Percentiles rank a stretch among this genome's conserved stretches.
Evolutionary conservation across 345 rosid species (phyloP).

Genomic region (Xanthoceras sorbifolium): DNA sequence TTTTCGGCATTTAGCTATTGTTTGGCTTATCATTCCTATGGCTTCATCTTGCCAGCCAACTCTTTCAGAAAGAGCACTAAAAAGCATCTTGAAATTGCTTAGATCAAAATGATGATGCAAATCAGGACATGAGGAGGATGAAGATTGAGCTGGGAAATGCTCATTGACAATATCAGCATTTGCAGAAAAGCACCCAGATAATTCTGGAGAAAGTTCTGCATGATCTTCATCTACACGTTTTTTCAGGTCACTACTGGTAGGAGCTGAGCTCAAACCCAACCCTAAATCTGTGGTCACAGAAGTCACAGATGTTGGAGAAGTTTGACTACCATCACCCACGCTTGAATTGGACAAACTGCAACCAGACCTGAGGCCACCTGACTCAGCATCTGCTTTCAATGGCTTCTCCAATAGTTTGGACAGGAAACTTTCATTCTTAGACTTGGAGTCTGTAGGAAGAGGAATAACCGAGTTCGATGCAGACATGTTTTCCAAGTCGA

Average conservation of each 20-base stretch:
- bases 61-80: slow-evolving; percentile 44
- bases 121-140: slow-evolving; percentile 41
- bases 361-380: slow-evolving; percentile 32
- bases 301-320: slow-evolving; percentile 49
- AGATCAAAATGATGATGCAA: slow-evolving; percentile 25
- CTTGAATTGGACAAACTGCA: slow-evolving; percentile 48
- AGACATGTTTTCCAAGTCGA: slow-evolving; percentile 30
- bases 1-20: slow-evolving; percentile 28
- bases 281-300: slow-evolving; percentile 63
- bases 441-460: slow-evolving; percentile 26
- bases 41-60: slow-evolving; percentile 73
- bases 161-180: slow-evolving; percentile 25
- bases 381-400: slow-evolving; percentile 31
- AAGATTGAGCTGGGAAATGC: slow-evolving; percentile 35
- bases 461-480: slow-evolving; percentile 15
- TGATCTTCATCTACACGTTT: slow-evolving; percentile 26
- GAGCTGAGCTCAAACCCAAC: slow-evolving; percentile 41
- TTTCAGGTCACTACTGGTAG: slow-evolving; percentile 33
- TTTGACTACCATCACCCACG: slow-evolving; percentile 36
- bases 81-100: slow-evolving; percentile 53
- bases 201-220: slow-evolving; percentile 19
- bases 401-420: slow-evolving; percentile 40
- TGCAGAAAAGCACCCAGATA: slow-evolving; percentile 29
- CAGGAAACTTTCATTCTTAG: slow-evolving; percentile 29
- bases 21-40: slow-evolving; percentile 44